Base-by-base conservation (phyloP, 2,329 filamentous ascomycete species). In the Colletotrichum sansevieriae region DNA sequence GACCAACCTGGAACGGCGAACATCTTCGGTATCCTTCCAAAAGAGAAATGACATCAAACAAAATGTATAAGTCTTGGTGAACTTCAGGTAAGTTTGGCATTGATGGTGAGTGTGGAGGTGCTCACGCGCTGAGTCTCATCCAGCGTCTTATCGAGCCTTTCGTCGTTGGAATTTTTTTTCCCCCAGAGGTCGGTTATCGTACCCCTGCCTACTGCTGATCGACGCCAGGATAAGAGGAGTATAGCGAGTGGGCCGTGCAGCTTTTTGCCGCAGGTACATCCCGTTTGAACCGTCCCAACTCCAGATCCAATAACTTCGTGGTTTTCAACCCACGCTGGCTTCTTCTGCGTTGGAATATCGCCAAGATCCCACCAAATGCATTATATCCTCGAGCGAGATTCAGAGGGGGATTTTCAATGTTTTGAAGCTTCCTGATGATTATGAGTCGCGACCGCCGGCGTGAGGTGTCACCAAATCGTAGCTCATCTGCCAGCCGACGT, bases 1-100 rank as follows among this genome's bases (percentile, higher is more conserved):
- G 93, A 93, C 95, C 95, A 98, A 73, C 96, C 96, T 75, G 93
- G 92, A 35, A 98, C 95, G 10, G 94, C 91, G 79, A 98, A 98
- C 95, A 98, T 95, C 54, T 72, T 35, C 6, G 61, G 6, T 8
- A 41, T 47, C 4, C n/a, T 43, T 49, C 20, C 8, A 29, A 29
- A 29, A 29, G 25, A 29, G 8, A 29, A 29, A 29, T 1, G 9
- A 29, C 29, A 9, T 1, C 29, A 29, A 29, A 8, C 29, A 29
- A 29, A 29, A 29, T 7, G 29, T 29, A 29, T 29, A 7, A 29
- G 29, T 8, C 29, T 29, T 29, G 6, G 29, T 8, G 29, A 29
- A 39, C 9, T 9, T 29, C 9, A 9, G 20, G 33, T 39, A 15
- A 44, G 6, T 20, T 49, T 5, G 35, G 43, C 37, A 37, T 22